These are phyloP conservation scores for Fomitopsis palustris DNA, from an alignment of 1,284 basidiomycete species.

Conservation along the genomic window DNA sequence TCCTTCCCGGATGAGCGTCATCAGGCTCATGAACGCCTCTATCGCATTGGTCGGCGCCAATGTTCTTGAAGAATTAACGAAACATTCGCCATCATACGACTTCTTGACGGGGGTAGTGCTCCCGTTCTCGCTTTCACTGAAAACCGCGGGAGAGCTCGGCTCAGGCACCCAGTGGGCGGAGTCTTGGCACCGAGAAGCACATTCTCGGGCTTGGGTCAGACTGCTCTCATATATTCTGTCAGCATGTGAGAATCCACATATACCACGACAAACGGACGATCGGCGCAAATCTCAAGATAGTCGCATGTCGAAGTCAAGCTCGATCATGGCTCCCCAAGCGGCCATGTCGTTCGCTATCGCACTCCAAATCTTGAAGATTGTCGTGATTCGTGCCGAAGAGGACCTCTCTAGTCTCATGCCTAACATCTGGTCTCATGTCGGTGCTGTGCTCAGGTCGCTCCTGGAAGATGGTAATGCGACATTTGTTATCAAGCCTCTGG, in stretches of 20 bases:
- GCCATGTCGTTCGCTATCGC: slow-evolving; percentile 50
- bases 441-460: slow-evolving; percentile 42
- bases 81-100: slow-evolving; percentile 49
- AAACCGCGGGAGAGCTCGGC: slow-evolving; percentile 44
- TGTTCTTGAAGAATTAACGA: slow-evolving; percentile 56
- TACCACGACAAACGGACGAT: slow-evolving; percentile 16
- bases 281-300: slow-evolving; percentile 46
- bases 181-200: slow-evolving; percentile 39
- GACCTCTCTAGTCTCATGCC: slow-evolving; percentile 54
- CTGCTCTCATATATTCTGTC: slow-evolving; percentile 58
- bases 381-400: slow-evolving; percentile 58
- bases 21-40: slow-evolving; percentile 50
- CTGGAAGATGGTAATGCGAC: slow-evolving; percentile 56
- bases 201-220: slow-evolving; percentile 59
- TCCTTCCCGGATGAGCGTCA: slow-evolving; percentile 46
- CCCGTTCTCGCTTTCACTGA: slow-evolving; percentile 56
- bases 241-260: slow-evolving; percentile 35
- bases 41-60: slow-evolving; percentile 54
- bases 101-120: slow-evolving; percentile 59
- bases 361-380: slow-evolving; percentile 68
- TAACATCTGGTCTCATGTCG: slow-evolving; percentile 61
- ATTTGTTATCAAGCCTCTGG: slow-evolving; percentile 43
- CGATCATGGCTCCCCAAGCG: slow-evolving; percentile 23
- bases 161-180: slow-evolving; percentile 42
- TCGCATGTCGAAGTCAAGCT: slow-evolving; percentile 14